Conservation (phyloP, 139 green algal genomes). For the Chlamydomonas sp. region DNA sequence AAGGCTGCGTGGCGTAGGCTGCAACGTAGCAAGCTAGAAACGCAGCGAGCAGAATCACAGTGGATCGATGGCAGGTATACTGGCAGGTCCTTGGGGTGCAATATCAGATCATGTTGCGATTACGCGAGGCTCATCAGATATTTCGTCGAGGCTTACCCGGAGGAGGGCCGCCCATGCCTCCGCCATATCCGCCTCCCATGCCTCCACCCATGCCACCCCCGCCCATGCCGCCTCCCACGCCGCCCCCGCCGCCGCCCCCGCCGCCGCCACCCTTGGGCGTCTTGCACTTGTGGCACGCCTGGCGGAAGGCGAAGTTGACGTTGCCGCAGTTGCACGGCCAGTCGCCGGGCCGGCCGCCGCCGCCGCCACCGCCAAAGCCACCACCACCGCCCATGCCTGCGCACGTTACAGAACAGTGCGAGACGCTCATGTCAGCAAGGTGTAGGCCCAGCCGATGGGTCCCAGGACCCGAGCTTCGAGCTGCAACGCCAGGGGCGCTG, state of each 20-base stretch:
- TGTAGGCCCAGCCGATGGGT: too few relatives aligned
- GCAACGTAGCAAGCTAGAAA: too few relatives aligned
- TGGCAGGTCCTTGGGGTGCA: too few relatives aligned
- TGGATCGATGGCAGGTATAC: too few relatives aligned
- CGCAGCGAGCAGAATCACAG: too few relatives aligned
- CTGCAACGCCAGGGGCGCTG: too few relatives aligned
- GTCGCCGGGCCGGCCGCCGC: slow-evolving; percentile 62
- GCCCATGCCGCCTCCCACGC: slow-evolving; percentile 16
- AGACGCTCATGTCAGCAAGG: too few relatives aligned
- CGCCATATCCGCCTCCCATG: slow-evolving; percentile 16
- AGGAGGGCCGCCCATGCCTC: not conserved
- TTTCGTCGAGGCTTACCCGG: too few relatives aligned
- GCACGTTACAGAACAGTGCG: not conserved
- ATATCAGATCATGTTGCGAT: too few relatives aligned
- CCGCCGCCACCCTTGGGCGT: slow-evolving; percentile 51
- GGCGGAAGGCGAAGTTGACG: slow-evolving; percentile 74
- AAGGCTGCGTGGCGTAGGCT: too few relatives aligned
- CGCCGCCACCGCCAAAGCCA: slow-evolving; percentile 44
- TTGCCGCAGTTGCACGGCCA: slow-evolving; percentile 84
- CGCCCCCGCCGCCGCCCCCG: not conserved
- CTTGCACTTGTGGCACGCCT: slow-evolving; percentile 77
- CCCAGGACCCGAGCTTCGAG: too few relatives aligned
- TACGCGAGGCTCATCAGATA: too few relatives aligned
- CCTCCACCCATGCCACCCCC: slow-evolving; percentile 24
- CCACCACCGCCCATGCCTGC: slow-evolving; percentile 4